Conservation (phyloP, 2,329 filamentous ascomycete genomes). For the Hortaea sp. region DNA sequence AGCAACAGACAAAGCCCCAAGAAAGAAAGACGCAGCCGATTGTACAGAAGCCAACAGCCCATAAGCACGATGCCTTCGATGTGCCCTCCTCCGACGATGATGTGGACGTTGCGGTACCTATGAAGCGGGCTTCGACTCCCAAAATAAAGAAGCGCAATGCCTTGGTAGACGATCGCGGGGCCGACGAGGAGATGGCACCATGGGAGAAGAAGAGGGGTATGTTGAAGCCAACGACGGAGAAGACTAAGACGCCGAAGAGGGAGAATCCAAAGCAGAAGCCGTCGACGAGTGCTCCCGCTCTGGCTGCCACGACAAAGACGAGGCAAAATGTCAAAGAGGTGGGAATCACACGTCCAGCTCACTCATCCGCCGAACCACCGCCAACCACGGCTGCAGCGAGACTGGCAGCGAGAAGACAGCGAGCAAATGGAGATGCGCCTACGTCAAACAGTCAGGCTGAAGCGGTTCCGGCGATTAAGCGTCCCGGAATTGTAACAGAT, state of each 20-base stretch:
- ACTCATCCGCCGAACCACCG: not conserved
- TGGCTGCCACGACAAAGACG: not conserved
- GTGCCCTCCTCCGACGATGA: constrained; percentile 31
- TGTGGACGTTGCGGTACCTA: constrained; percentile 1
- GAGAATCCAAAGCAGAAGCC: no score
- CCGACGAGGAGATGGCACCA: constrained; percentile 11
- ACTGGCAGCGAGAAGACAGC: constrained; percentile 12
- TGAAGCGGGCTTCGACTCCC: constrained; percentile 10
- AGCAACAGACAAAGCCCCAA: not conserved
- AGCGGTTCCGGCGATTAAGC: constrained; percentile 1
- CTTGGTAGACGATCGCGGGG: constrained; percentile 7
- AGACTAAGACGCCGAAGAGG: no score
- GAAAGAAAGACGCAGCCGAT: constrained; percentile 2
- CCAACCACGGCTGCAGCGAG: constrained; percentile 13
- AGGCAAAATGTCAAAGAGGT: not conserved
- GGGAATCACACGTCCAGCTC: not conserved
- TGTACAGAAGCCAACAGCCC: constrained; percentile 6
- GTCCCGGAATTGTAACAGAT: constrained; percentile 1
- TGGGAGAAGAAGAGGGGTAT: constrained; percentile 12
- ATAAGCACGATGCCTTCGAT: constrained; percentile 30
- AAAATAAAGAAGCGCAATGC: constrained; percentile 6
- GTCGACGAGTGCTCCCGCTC: not conserved
- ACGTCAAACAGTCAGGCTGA: not conserved
- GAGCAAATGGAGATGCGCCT: not conserved
- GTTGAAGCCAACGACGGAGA: not conserved